Evolutionary conservation across 371 early-diverging fungal genomes (phyloP), one percentile per base, ranked within the genome.

Genomic region (Lichtheimia ornata): DNA sequence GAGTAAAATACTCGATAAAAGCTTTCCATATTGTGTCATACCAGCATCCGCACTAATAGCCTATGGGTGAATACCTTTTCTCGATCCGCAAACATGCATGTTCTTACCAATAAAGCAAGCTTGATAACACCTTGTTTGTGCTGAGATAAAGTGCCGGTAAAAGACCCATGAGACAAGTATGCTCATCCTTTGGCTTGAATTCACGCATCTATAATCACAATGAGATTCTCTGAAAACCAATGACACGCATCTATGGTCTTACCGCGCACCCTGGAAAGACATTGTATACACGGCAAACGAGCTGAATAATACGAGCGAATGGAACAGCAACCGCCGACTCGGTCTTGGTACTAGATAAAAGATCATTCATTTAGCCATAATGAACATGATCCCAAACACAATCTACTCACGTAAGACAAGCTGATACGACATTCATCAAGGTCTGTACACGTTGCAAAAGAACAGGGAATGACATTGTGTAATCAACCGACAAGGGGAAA

Each of bases 281-380:
- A 64, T 74, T 84, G 47, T 72, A 81, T 18, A 79, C 67, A 57
- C 84, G 76, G 28, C 77, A 78, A 25, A 77, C 50, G 17, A 80
- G 64, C 57, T 77, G 72, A 3, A 82, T 63, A 22, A 84, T 47
- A 28, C 71, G 69, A 14, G 61, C 70, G 4, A 80, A 66, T 27
- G 84, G 84, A 13, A 84, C 70, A 59, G 67, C 55, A 12, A 84
- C 79, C n/a, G 69, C 56, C 28, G 69, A 49, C 2, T 41, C 22
- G 5, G 71, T 75, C 27, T 68, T 58, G 1, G 69, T 64, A 13
- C 81, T 81, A 61, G n/a, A 58, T 17, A 15, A 28, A 13, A 45
- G 18, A 18, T 28, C 12, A 17, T 20, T 20, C 12, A 47, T 15
- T 41, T 24, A 20, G 22, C 17, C 6, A 44, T 9, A 11, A 35